A percentile compares a stretch with the other conserved stretches of the same genome.
Conservation (phyloP, 768 basidiomycete genomes). For the Crepidotus variabilis region DNA sequence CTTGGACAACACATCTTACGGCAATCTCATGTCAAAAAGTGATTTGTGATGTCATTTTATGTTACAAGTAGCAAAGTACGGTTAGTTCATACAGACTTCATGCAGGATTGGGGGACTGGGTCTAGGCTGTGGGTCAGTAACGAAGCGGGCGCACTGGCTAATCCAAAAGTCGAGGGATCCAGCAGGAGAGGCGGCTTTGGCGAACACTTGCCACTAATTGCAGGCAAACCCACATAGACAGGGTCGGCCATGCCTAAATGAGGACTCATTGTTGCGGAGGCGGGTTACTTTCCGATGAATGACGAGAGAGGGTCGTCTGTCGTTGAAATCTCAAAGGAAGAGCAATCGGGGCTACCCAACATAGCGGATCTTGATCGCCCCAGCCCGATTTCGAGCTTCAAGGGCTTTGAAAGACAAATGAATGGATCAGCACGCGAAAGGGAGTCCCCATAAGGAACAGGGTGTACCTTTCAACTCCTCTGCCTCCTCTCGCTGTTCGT, state of each 20-base stretch:
- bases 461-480: constrained; percentile 71
- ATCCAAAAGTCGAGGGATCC: not conserved
- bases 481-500: constrained; percentile 85
- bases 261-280: not conserved
- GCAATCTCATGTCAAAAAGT: not conserved
- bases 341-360: constrained; percentile 45
- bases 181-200: not conserved
- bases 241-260: not conserved
- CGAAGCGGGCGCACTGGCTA: not conserved
- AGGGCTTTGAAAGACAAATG: constrained; percentile 39
- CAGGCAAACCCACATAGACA: not conserved
- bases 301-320: not conserved
- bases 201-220: not conserved
- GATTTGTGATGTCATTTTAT: not conserved
- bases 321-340: not conserved
- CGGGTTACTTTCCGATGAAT: not conserved
- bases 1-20: not conserved
- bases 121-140: not conserved
- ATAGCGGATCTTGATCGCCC: constrained; percentile 75
- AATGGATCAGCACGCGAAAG: not conserved
- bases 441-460: not conserved
- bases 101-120: not conserved
- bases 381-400: constrained; percentile 63
- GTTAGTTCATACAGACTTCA: not conserved
- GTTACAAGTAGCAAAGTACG: not conserved